These are phyloP conservation scores for Hypoxylon fragiforme DNA, from an alignment of 495 filamentous ascomycete species.

Conservation along the genomic window DNA sequence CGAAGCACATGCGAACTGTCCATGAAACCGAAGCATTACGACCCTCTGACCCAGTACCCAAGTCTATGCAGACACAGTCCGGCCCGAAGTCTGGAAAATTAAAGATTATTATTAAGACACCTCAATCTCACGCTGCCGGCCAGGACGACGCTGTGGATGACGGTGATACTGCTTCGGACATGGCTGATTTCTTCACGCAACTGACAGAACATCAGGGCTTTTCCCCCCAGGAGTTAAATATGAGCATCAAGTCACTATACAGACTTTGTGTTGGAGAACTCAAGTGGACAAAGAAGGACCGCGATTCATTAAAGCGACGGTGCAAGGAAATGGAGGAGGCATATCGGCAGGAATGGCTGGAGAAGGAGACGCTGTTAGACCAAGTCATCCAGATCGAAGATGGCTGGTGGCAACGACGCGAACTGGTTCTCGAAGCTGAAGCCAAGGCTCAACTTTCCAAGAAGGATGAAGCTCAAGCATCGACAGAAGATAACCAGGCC, in stretches of 20 bases:
- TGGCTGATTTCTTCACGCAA: constrained; percentile 50
- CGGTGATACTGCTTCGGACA: constrained; percentile 52
- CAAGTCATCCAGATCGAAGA: constrained; percentile 59
- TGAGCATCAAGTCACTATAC: constrained; percentile 70
- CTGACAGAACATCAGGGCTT: constrained; percentile 68
- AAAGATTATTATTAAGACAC: constrained; percentile 64
- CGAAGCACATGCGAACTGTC: constrained; percentile 98
- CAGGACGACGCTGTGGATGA: constrained; percentile 59
- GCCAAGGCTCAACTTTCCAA: constrained; percentile 16
- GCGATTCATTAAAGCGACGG: constrained; percentile 61
- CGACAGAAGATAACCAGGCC: constrained; percentile 9
- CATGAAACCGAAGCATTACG: constrained; percentile 94
- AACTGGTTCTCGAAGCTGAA: constrained; percentile 47
- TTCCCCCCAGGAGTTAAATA: constrained; percentile 68
- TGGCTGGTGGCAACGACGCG: constrained; percentile 49
- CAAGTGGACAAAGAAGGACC: constrained; percentile 77
- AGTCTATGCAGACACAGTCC: constrained; percentile 61
- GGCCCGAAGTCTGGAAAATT: constrained; percentile 61
- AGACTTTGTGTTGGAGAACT: constrained; percentile 76
- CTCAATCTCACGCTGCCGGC: constrained; percentile 57
- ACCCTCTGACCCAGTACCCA: constrained; percentile 83
- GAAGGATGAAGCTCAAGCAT: background rate
- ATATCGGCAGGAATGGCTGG: constrained; percentile 76
- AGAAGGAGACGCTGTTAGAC: constrained; percentile 72
- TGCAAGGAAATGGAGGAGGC: constrained; percentile 66